Base-by-base conservation (phyloP, 768 basidiomycete species). In the Boletus tylopilopsis region DNA sequence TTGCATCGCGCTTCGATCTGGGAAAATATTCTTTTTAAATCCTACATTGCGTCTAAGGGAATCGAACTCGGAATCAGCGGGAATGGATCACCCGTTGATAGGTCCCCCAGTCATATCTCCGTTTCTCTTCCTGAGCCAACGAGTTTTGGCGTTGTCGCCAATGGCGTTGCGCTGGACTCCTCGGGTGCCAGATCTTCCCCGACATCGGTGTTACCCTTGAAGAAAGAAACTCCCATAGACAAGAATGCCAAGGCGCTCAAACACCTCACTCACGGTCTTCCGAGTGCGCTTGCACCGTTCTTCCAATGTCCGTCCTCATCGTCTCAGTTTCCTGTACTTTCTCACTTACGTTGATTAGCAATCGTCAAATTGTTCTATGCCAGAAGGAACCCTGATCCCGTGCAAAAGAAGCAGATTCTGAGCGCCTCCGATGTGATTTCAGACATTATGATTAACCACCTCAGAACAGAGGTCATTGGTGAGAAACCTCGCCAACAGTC, bases 361-460 rank as follows among this genome's bases (percentile, higher is more conserved):
- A 81, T 91, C 60, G 84, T 91, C 52, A 91, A 93, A 69, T 76
- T 94, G 67, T 88, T 94, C 68, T 83, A 90, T 62, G 82, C 82
- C 12, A 76, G 90, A 51, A 81, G 92, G 18, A 90, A 82, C 60
- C 79, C 82, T 10, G 93, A 95, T 59, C 52, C 77, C 4, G 59
- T 75, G 15, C 92, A 94, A 63, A 87, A 80, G 67, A 84, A 86
- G 61, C 88, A 90, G 60, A 87, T 94, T 13, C 61, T 74, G 16
- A 79, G 81, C 19, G 81, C 90, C 2, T 85, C 91, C 0, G 70
- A 75, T 41, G 69, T 81, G 16, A 67, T 99, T 25, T 88, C 94
- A 1, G 70, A 78, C 2, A 75, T 94, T 19, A 77, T 95, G 69
- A 68, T 87, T 42, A 73, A 81, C 45, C 88, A 94, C 64, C 71